Evolutionary conservation across 140 eudicot genomes (phyloP).

Genomic region (Eryngium alpinum): DNA sequence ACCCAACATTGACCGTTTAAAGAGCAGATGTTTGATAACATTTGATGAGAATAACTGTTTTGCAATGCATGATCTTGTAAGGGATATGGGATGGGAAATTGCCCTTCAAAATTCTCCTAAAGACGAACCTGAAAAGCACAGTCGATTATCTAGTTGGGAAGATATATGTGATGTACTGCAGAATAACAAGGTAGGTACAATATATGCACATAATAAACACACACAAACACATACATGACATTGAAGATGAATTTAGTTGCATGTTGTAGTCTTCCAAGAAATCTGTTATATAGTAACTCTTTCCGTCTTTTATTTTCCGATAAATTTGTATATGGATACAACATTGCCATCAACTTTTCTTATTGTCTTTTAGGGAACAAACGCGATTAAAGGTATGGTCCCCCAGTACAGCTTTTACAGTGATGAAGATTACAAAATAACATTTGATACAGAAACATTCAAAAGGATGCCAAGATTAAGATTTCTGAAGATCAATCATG

Average conservation of each 20-base stretch:
- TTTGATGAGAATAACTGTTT: not conserved
- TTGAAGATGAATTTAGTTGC: not conserved
- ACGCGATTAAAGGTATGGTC: not conserved
- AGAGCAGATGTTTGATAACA: not conserved
- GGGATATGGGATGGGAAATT: constrained; percentile 1
- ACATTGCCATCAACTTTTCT: too few species aligned
- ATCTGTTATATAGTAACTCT: too few species aligned
- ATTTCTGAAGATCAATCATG: too few species aligned
- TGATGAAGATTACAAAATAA: too few species aligned
- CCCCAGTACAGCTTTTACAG: too few species aligned
- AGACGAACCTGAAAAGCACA: not conserved
- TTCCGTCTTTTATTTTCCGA: not conserved
- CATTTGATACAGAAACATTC: not conserved
- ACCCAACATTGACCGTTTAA: not conserved
- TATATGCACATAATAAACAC: too few species aligned
- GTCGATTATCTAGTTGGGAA: not conserved
- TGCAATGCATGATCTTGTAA: constrained; percentile 1
- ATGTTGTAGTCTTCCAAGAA: too few species aligned
- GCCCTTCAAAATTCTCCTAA: not conserved
- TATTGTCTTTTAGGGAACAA: too few species aligned
- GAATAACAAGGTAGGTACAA: not conserved
- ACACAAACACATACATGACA: too few species aligned
- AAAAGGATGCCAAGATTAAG: not conserved
- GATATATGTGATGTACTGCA: not conserved
- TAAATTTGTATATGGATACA: too few species aligned